Evolutionary conservation across 192 early-diverging fungal genomes (phyloP), one percentile per base, ranked within the genome.

Genomic region (Coemansia umbellata): DNA sequence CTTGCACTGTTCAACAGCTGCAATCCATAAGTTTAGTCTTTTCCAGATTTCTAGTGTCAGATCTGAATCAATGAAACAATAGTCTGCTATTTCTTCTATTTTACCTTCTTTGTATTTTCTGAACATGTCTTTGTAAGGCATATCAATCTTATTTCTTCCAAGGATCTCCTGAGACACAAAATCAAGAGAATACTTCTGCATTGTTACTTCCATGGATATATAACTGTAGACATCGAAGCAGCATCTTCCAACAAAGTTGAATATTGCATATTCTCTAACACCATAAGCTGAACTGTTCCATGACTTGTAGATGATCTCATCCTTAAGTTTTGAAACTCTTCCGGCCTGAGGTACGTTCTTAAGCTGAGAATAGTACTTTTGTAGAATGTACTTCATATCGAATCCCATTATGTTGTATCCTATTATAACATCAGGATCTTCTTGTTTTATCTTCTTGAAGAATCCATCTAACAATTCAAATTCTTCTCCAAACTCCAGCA

Each of bases 111-210:
- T 30, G 22, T 63, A 63, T 14, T 42, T 55, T 3, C 26, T 17
- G 24, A 53, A 63, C 60, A 63, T 63, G 18, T 53, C 54, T 9
- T 37, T 32, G 30, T 55, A 49, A 10, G 43, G 41, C 52, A 63
- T 47, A 21, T 63, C 60, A 6, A 63, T 4, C 43, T 63, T 63
- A 4, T 47, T 33, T 45, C 42, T 41, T 3, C 45, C 52, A 15
- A 55, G 22, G 5, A 63, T 21, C 18, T 54, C 36, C n/a, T 55
- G 23, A n/a, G 60, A 19, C 10, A 63, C 44, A 54, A 40, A 55
- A 26, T 63, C 37, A 7, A 63, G 52, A 37, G 53, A 55, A 55
- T 63, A 63, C 37, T 63, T 55, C 36, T 63, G 53, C 22, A 63
- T 18, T 22, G 52, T 31, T 21, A 63, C 18, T 14, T 55, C 54